A percentile compares a stretch with the other conserved stretches of the same genome.
phyloP scores from a whole-genome alignment of 1,139 yeast species.

The Candida pseudoviswanathii region DNA sequence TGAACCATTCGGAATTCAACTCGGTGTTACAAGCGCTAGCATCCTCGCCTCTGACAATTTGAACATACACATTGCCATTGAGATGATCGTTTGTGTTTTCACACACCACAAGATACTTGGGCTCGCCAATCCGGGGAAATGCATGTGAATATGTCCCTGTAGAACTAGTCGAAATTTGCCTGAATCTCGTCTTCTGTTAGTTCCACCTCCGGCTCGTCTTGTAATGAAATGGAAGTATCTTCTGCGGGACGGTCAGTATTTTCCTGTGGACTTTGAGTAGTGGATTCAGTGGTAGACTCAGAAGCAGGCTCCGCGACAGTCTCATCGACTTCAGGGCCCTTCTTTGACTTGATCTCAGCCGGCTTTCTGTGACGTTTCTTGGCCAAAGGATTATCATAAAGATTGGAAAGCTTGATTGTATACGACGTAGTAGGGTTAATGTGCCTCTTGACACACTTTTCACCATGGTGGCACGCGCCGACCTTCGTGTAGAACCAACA shows the following conservation, averaged over 20 bases:
- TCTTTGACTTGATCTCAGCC: not conserved
- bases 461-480: too few species aligned
- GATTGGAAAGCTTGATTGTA: too few species aligned
- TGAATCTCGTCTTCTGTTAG: constrained; percentile 45
- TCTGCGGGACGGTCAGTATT: too few species aligned
- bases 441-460: too few species aligned
- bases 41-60: constrained; percentile 53
- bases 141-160: constrained; percentile 72
- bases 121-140: constrained; percentile 63
- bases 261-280: not conserved
- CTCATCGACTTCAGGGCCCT: not conserved
- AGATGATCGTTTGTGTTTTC: constrained; percentile 81
- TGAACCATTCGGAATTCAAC: constrained; percentile 82
- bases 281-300: not conserved
- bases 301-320: not conserved
- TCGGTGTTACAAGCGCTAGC: constrained; percentile 64
- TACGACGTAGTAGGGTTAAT: too few species aligned
- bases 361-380: not conserved
- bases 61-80: constrained; percentile 82
- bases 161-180: constrained; percentile 62
- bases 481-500: too few species aligned
- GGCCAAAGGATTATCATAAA: too few species aligned
- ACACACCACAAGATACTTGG: constrained; percentile 65
- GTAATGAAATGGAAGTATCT: not conserved
- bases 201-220: not conserved